Conservation (phyloP, 768 basidiomycete species). For the Boletales sp. region DNA sequence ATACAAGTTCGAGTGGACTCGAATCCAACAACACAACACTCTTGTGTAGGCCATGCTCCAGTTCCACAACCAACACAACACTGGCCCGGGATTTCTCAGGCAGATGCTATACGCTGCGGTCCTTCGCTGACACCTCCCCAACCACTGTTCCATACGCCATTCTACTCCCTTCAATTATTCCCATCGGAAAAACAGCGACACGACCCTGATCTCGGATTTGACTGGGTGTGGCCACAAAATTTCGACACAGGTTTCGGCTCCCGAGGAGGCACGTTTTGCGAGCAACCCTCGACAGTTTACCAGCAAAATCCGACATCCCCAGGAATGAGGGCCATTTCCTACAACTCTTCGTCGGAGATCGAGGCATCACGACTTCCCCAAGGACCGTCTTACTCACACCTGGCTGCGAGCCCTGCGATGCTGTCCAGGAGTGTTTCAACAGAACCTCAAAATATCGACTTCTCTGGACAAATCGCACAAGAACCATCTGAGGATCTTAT, state of each 20-base stretch:
- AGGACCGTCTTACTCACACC: conserved; percentile 6
- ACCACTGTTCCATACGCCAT: conserved; percentile 21
- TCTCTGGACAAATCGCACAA: neutral
- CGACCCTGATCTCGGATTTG: neutral
- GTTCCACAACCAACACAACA: conserved; percentile 10
- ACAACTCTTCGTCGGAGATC: conserved; percentile 6
- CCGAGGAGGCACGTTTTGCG: conserved; percentile 8
- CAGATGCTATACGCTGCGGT: conserved; percentile 6
- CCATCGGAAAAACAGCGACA: conserved; percentile 14
- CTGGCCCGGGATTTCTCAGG: conserved; percentile 6
- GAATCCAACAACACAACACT: conserved; percentile 11
- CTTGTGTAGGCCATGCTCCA: conserved; percentile 8
- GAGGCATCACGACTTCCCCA: conserved; percentile 11
- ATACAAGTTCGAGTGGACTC: conserved; percentile 15
- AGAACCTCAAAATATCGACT: neutral
- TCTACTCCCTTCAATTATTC: conserved; percentile 22
- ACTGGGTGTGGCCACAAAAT: conserved; percentile 20
- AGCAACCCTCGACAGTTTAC: conserved; percentile 2
- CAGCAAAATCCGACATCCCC: conserved; percentile 7
- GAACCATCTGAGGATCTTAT: conserved; percentile 9
- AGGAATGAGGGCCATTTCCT: conserved; percentile 1
- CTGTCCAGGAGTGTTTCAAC: conserved; percentile 4
- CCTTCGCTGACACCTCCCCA: conserved; percentile 27
- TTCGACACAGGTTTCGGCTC: conserved; percentile 3
- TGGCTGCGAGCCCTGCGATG: conserved; percentile 3